Conservation (phyloP, 352 stramenopile genomes). For the Globisporangium camurandrum region DNA sequence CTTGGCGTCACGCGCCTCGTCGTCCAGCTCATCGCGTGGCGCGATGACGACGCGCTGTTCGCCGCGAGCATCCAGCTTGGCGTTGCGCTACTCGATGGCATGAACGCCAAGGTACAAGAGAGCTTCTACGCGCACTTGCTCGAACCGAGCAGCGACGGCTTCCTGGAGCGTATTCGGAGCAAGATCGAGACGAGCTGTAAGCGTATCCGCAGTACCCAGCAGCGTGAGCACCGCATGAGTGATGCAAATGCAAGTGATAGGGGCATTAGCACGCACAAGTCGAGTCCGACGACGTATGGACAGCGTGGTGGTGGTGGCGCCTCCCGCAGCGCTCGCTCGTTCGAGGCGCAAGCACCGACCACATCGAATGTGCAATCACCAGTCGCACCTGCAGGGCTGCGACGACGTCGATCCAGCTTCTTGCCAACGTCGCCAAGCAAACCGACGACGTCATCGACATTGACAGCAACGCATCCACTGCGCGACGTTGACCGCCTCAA, state of each 20-base stretch:
- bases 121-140: constrained; percentile 49
- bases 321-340: neutral
- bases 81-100: constrained; percentile 58
- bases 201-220: constrained; percentile 22
- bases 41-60: constrained; percentile 52
- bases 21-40: constrained; percentile 43
- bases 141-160: constrained; percentile 21
- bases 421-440: neutral
- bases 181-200: constrained; percentile 44
- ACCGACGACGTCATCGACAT: neutral
- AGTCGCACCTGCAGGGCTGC: neutral
- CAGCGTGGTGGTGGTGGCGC: neutral
- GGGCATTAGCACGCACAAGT: constrained; percentile 16
- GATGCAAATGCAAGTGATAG: too few species aligned
- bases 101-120: constrained; percentile 75
- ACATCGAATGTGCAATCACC: neutral
- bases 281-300: neutral
- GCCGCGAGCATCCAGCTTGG: constrained; percentile 50
- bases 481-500: constrained; percentile 3
- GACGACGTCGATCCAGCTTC: constrained; percentile 5
- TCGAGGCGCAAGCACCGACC: neutral
- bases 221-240: too few species aligned
- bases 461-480: constrained; percentile 1
- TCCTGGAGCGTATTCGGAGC: constrained; percentile 42
- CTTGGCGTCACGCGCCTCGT: constrained; percentile 58